These are phyloP conservation scores for Coccomyxa subellipsoidea DNA, from an alignment of 163 green algal genomes.

Conservation along the genomic window DNA sequence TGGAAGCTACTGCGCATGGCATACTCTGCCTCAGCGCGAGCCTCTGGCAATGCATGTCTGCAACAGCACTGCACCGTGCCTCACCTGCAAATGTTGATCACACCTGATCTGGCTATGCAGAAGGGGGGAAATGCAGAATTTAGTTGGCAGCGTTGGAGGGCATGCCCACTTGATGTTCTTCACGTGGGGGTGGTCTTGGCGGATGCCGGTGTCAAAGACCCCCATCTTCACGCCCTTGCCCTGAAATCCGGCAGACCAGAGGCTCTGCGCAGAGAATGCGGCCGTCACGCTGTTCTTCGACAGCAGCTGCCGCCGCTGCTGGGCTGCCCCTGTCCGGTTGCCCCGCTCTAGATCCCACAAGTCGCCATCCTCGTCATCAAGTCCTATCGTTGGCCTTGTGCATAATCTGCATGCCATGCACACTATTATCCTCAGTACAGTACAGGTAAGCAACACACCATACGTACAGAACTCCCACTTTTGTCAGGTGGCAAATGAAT, in stretches of 20 bases:
- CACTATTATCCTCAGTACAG: background rate
- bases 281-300: slow-evolving; percentile 32
- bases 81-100: too few species aligned
- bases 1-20: too few species aligned
- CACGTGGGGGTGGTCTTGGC: slow-evolving; percentile 87
- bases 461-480: too few species aligned
- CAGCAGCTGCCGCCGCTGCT: slow-evolving; percentile 8
- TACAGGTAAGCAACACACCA: too few species aligned
- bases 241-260: slow-evolving; percentile 75
- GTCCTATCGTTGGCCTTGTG: slow-evolving; percentile 34
- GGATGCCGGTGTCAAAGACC: slow-evolving; percentile 97
- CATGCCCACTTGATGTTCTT: slow-evolving; percentile 79
- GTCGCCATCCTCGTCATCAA: slow-evolving; percentile 25
- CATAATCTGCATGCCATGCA: slow-evolving; percentile 24
- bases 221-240: slow-evolving; percentile 81
- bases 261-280: slow-evolving; percentile 52
- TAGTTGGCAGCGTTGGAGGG: too few species aligned
- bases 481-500: too few species aligned
- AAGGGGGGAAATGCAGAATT: too few species aligned
- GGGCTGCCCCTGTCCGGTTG: slow-evolving; percentile 10
- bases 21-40: too few species aligned
- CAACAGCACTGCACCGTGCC: too few species aligned
- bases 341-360: background rate
- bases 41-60: too few species aligned
- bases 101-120: too few species aligned